phyloP scores from a whole-genome alignment of 495 filamentous ascomycete genomes.

The Opeltia flavorubescens region DNA sequence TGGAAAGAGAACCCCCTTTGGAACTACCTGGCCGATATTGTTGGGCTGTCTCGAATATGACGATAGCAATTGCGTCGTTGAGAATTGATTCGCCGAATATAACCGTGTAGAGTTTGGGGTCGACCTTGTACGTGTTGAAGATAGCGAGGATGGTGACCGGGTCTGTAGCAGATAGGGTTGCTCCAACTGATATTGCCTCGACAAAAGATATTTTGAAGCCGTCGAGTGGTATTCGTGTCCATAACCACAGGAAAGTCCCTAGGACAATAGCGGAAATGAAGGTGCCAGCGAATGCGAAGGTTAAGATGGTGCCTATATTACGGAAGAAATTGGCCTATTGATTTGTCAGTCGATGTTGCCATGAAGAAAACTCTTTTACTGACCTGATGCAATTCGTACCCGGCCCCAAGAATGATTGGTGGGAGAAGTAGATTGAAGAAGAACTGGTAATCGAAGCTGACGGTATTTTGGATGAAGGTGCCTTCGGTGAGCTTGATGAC shows the following conservation, averaged over 20 bases:
- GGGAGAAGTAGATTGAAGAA: conserved; percentile 98
- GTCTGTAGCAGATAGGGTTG: conserved; percentile 90
- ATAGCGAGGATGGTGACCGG: conserved; percentile 96
- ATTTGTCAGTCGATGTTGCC: background rate
- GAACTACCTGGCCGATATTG: conserved; percentile 57
- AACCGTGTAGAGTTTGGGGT: conserved; percentile 93
- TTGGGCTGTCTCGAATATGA: conserved; percentile 94
- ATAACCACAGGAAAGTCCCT: conserved; percentile 72
- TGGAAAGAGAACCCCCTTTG: conserved; percentile 44
- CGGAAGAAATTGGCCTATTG: conserved; percentile 85
- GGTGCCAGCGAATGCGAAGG: conserved; percentile 96
- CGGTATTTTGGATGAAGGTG: conserved; percentile 68
- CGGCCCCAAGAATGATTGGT: conserved; percentile 91
- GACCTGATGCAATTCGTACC: conserved; percentile 88
- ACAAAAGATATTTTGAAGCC: conserved; percentile 76
- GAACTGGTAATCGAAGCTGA: conserved; percentile 96
- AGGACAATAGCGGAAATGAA: conserved; percentile 94
- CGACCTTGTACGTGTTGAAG: conserved; percentile 98
- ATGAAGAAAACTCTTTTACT: conserved; percentile 1
- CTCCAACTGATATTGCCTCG: conserved; percentile 89
- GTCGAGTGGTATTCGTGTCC: conserved; percentile 75
- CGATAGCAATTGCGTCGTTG: conserved; percentile 96
- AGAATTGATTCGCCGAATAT: conserved; percentile 98
- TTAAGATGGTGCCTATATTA: conserved; percentile 93
- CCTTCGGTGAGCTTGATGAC: conserved; percentile 68